Evolutionary conservation across 208 protist genomes (phyloP), one percentile per base, ranked within the genome.

Genomic region (Acanthamoeba castellanii): DNA sequence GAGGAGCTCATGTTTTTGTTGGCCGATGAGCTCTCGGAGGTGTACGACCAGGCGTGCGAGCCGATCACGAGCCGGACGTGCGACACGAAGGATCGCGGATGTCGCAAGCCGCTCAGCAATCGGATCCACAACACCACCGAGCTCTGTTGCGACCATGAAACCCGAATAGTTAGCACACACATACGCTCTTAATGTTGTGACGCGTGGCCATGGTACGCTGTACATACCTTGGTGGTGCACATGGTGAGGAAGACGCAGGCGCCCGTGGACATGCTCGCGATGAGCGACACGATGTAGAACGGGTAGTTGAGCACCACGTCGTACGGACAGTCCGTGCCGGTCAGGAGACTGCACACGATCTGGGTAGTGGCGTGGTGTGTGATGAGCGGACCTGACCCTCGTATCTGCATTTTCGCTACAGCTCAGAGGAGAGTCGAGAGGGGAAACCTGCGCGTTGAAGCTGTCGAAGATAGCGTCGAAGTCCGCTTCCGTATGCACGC

Each of bases 201-300:
- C 1, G 52, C 52, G 52, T 18, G 50, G 16, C 52, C 20, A n/a
- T 7, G 27, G n/a, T 3, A 25, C 8, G 70, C 27, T 18, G 42
- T 3, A 20, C 7, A 11, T 64, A 61, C 78, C 78, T 87, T 87
- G 78, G 78, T 87, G 78, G 78, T 87, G n/a, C 78, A 87, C 78
- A 87, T 87, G 78, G 78, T 61, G n/a, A 87, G 52, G 78, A 87
- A 87, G 50, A 87, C n/a, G 50, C 78, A 87, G 14, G 22, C 45
- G 2, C 78, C 78, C 16, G 78, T 87, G 7, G 78, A 14, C 18
- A 37, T 3, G 13, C 11, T 27, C 27, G 27, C 27, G 47, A 87
- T 32, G 4, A 64, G 3, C 11, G 78, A 87, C 25, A 87, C 78
- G n/a, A 87, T 34, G 78, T 37, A 87, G 78, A 87, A 87, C 1